phyloP scores from a whole-genome alignment of 2,329 filamentous ascomycete genomes.

The Alternaria sp. region DNA sequence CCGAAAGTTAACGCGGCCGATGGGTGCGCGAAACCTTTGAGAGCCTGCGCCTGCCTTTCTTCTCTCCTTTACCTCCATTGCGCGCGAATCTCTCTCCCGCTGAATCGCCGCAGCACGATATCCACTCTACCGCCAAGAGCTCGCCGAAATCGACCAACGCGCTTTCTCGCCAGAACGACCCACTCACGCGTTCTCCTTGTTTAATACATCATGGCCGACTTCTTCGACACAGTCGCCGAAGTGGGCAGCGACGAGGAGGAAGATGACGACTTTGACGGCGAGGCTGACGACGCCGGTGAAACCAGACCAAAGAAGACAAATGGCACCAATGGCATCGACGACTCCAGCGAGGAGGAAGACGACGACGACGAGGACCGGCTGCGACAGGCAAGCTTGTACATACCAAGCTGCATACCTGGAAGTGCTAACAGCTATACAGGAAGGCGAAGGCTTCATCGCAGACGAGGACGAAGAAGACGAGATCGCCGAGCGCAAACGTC shows the following conservation, averaged over 20 bases:
- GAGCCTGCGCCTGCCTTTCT: slow-evolving; percentile 27
- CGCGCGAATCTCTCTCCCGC: slow-evolving; percentile 19
- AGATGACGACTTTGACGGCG: slow-evolving; percentile 50
- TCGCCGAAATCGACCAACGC: slow-evolving; percentile 19
- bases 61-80: slow-evolving; percentile 31
- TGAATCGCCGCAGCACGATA: slow-evolving; percentile 29
- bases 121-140: slow-evolving; percentile 20
- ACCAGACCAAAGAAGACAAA: slow-evolving; percentile 37
- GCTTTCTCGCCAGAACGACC: slow-evolving; percentile 19
- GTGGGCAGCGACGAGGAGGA: slow-evolving; percentile 68
- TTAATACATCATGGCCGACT: slow-evolving; percentile 55
- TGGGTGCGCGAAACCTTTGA: slow-evolving; percentile 28
- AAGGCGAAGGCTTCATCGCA: slow-evolving; percentile 94
- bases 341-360: slow-evolving; percentile 54
- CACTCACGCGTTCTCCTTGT: slow-evolving; percentile 42
- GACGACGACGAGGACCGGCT: slow-evolving; percentile 52
- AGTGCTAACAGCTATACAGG: slow-evolving; percentile 59
- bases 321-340: slow-evolving; percentile 45
- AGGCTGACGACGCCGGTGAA: slow-evolving; percentile 31
- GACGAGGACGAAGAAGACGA: slow-evolving; percentile 84
- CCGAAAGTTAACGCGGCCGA: slow-evolving; percentile 35
- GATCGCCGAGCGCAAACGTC: slow-evolving; percentile 63
- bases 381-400: slow-evolving; percentile 37
- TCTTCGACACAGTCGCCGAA: slow-evolving; percentile 86
- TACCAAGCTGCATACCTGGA: neutral